phyloP scores from a whole-genome alignment of 1,284 basidiomycete genomes.

The Cronartium quercuum region DNA sequence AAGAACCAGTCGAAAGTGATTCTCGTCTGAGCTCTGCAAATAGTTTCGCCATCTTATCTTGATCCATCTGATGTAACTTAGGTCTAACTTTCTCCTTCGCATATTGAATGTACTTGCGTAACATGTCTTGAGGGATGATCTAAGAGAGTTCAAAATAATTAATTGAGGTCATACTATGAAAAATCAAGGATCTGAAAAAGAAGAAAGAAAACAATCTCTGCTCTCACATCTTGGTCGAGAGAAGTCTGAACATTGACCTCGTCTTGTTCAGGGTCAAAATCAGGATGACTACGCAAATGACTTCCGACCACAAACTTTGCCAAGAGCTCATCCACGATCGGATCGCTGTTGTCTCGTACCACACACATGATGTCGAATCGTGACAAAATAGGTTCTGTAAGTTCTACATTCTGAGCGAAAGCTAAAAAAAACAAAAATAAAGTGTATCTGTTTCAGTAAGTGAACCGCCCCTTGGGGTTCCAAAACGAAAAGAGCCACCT shows the following conservation, averaged over 20 bases:
- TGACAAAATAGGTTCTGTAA: constrained; percentile 98
- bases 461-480: too few species aligned
- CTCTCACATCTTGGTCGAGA: constrained; percentile 80
- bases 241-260: constrained; percentile 78
- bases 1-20: constrained; percentile 91
- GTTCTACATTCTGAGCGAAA: constrained; percentile 96
- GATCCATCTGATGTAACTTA: constrained; percentile 87
- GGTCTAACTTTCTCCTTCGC: constrained; percentile 86
- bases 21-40: constrained; percentile 96
- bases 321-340: constrained; percentile 90
- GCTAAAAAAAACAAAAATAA: constrained; percentile 48
- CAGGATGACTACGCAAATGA: constrained; percentile 87
- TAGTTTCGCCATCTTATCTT: constrained; percentile 87
- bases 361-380: constrained; percentile 98
- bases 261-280: constrained; percentile 80
- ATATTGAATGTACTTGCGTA: constrained; percentile 99
- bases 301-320: constrained; percentile 95
- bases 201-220: neutral
- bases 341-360: constrained; percentile 94
- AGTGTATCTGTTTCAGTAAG: neutral
- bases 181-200: neutral
- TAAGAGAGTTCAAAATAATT: constrained; percentile 48
- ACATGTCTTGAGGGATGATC: constrained; percentile 92
- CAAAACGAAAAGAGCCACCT: neutral
- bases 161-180: neutral